These are phyloP conservation scores for Ustulina deusta DNA, from an alignment of 2,329 filamentous ascomycete species.

Conservation along the genomic window DNA sequence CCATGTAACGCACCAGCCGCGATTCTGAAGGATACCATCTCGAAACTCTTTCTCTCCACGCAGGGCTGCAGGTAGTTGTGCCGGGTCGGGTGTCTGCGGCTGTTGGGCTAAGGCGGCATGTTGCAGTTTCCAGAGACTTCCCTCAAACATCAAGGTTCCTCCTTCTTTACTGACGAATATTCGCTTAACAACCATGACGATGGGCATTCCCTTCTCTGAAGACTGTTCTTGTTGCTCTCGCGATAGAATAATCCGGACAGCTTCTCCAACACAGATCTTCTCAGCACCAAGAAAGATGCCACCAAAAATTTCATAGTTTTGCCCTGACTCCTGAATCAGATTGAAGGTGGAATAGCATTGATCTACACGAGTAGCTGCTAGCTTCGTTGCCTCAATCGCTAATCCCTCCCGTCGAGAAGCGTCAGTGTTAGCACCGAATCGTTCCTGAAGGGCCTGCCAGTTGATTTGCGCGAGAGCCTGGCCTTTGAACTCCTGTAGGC, in stretches of 20 bases:
- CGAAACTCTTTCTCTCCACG: slow-evolving; percentile 50
- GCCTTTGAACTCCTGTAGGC: slow-evolving; percentile 55
- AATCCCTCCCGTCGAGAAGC: slow-evolving; percentile 56
- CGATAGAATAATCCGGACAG: slow-evolving; percentile 57
- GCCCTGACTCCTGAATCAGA: slow-evolving; percentile 49
- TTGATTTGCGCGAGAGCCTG: slow-evolving; percentile 57
- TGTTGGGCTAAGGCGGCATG: slow-evolving; percentile 37
- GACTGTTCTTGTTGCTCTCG: slow-evolving; percentile 33
- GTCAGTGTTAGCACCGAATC: slow-evolving; percentile 50
- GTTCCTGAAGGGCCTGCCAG: slow-evolving; percentile 56
- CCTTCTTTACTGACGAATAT: slow-evolving; percentile 30
- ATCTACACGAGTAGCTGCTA: slow-evolving; percentile 63
- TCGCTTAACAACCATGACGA: slow-evolving; percentile 34
- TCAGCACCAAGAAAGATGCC: slow-evolving; percentile 66
- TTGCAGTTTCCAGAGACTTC: slow-evolving; percentile 48
- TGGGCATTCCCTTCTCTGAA: slow-evolving; percentile 33
- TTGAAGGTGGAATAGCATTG: slow-evolving; percentile 64
- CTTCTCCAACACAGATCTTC: slow-evolving; percentile 61
- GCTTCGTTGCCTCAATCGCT: slow-evolving; percentile 63
- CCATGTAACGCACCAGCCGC: slow-evolving; percentile 51
- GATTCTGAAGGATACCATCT: slow-evolving; percentile 43
- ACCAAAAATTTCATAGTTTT: slow-evolving; percentile 54
- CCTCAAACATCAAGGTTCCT: slow-evolving; percentile 42
- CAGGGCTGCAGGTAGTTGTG: slow-evolving; percentile 44
- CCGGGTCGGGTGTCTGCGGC: slow-evolving; percentile 9